Evolutionary conservation across 305 asterid genomes (phyloP), one percentile per base, ranked within the genome.

Genomic region (Withania somnifera): DNA sequence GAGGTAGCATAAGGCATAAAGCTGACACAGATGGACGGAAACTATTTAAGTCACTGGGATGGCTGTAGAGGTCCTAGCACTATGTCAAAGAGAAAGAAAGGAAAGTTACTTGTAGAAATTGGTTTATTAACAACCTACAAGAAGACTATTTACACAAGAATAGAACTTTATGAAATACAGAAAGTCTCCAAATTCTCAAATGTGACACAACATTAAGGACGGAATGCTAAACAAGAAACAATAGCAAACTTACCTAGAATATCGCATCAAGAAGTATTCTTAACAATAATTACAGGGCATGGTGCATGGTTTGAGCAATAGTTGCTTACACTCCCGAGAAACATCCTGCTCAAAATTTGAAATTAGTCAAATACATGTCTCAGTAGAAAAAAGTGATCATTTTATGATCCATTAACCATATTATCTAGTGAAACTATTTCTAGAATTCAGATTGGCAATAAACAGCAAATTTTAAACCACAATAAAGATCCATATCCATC

Each of bases 311-410:
- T 89, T 77, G 88, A 78, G 86, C 90, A 89, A 68, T 87, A 89
- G 78, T 86, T 87, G 83, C 91, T 87, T 36, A 89, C 91, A 83
- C 91, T 89, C 84, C 91, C 91, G 86, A 89, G 67, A 86, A 89
- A 87, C 91, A 89, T 87, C 90, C 90, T 89, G 88, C 77, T 78
- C 13, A 56, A n/a, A 58, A 78, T 26, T 75, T 45, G 2, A 77
- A 47, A 80, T 36, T 8, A 24, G 34, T 84, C 50, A 81, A 66
- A 40, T 47, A 45, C 63, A 64, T 11, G 36, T 24, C 26, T 45
- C 42, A 7, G 80, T 28, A 68, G 40, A 1, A 32, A 56, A 13
- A 11, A 11, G 13, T 51, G 26, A 51, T 32, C 45, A 53, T 17
- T 22, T n/a, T 50, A 67, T 84, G 75, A 13, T 42, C 30, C n/a